These are phyloP conservation scores for Kazachstania kunashirensis DNA, from an alignment of 805 yeast genomes.

Conservation along the genomic window DNA sequence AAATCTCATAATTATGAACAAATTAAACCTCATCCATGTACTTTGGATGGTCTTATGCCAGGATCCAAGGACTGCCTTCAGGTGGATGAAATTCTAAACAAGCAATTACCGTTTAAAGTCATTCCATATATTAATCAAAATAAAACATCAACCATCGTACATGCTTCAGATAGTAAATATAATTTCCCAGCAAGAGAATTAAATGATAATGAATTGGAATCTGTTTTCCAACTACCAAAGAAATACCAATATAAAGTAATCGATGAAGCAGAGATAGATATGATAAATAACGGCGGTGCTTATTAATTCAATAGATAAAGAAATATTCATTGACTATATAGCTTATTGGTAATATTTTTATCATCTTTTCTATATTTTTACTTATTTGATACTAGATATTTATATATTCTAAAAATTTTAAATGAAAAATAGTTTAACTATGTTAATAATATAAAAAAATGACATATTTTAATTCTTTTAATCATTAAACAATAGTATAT, in stretches of 20 bases:
- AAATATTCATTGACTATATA: too few relatives aligned
- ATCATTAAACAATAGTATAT: slow-evolving; percentile 40
- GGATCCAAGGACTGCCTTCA: slow-evolving; percentile 22
- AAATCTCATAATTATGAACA: slow-evolving; percentile 23
- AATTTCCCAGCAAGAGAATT: slow-evolving; percentile 29
- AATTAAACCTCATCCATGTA: slow-evolving; percentile 21
- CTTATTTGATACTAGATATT: background rate
- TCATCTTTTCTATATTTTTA: background rate
- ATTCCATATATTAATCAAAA: slow-evolving; percentile 31
- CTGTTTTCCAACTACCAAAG: slow-evolving; percentile 59
- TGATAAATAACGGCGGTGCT: slow-evolving; percentile 80
- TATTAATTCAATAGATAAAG: too few relatives aligned
- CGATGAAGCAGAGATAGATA: slow-evolving; percentile 62
- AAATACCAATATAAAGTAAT: slow-evolving; percentile 62
- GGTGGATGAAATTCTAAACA: slow-evolving; percentile 15
- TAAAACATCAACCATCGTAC: background rate
- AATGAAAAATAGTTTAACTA: too few relatives aligned
- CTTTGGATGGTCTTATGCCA: slow-evolving; percentile 23
- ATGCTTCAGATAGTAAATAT: background rate
- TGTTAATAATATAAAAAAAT: too few relatives aligned
- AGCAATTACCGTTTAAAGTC: slow-evolving; percentile 34
- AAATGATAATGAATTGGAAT: slow-evolving; percentile 32
- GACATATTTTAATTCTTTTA: too few relatives aligned
- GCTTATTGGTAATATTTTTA: too few relatives aligned
- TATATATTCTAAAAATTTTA: background rate